A percentile compares a stretch with the other conserved stretches of the same genome.
These are phyloP conservation scores for Lantana camara DNA, from an alignment of 257 asterid species.

Conservation along the genomic window DNA sequence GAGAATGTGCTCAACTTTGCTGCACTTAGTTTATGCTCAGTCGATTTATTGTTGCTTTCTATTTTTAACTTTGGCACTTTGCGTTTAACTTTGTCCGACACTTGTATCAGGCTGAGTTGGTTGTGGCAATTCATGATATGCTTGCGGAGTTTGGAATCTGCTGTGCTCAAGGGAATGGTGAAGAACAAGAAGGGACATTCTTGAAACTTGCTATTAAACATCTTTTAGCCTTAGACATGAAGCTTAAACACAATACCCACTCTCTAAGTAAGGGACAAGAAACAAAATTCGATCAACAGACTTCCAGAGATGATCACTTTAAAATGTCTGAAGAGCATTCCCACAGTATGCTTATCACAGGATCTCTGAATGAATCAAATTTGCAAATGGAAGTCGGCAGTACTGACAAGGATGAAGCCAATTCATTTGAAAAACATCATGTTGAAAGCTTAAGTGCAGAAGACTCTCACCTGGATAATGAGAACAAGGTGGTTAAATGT, in stretches of 20 bases:
- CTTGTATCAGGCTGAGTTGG: constrained; percentile 70
- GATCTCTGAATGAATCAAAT: constrained; percentile 38
- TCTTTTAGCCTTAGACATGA: constrained; percentile 87
- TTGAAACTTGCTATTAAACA: constrained; percentile 92
- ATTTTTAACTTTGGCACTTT: constrained; percentile 19
- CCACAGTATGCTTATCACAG: constrained; percentile 24
- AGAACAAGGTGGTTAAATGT: constrained; percentile 39
- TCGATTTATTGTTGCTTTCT: constrained; percentile 17
- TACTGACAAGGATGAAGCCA: constrained; percentile 38
- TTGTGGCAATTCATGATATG: constrained; percentile 91
- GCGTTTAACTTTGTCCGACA: constrained; percentile 23
- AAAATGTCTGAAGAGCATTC: constrained; percentile 46
- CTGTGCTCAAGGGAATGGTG: constrained; percentile 80
- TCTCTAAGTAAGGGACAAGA: constrained; percentile 54
- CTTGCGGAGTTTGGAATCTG: constrained; percentile 98
- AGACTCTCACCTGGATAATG: constrained; percentile 38
- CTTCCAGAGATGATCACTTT: constrained; percentile 44
- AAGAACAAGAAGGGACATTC: constrained; percentile 88
- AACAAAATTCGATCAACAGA: constrained; percentile 37
- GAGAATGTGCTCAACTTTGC: constrained; percentile 37
- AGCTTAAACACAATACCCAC: constrained; percentile 60
- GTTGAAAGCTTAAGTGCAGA: constrained; percentile 44
- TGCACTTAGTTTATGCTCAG: constrained; percentile 25
- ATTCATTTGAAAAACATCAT: constrained; percentile 33
- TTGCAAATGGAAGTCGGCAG: constrained; percentile 42